Conservation (phyloP, 2,329 filamentous ascomycete species). For the Ophiostoma sp. region DNA sequence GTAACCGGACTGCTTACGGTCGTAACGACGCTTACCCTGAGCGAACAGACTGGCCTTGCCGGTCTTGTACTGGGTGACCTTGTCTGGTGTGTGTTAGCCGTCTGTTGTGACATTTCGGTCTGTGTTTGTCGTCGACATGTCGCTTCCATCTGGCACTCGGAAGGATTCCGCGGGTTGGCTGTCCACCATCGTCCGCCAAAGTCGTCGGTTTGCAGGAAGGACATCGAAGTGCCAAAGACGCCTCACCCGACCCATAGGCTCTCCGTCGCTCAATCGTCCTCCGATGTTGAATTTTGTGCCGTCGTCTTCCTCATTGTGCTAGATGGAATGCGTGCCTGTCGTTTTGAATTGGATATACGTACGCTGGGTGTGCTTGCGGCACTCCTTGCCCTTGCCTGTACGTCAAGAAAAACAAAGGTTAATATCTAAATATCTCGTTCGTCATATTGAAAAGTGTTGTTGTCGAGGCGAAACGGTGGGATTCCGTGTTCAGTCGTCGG, state of each 20-base stretch:
- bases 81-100: slow-evolving; percentile 48
- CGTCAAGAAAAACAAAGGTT: slow-evolving; percentile 22
- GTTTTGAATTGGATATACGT: slow-evolving; percentile 22
- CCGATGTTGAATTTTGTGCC: not conserved
- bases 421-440: slow-evolving; percentile 19
- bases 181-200: not conserved
- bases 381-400: slow-evolving; percentile 76
- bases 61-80: slow-evolving; percentile 78
- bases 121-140: not conserved
- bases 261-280: not conserved
- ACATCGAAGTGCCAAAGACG: too few relatives aligned
- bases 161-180: not conserved
- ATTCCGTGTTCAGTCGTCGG: not conserved
- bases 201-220: not conserved
- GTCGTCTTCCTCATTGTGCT: not conserved
- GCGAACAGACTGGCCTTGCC: slow-evolving; percentile 43
- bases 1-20: slow-evolving; percentile 90
- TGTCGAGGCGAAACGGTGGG: not conserved
- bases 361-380: slow-evolving; percentile 70
- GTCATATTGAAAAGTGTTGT: not conserved
- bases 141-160: not conserved
- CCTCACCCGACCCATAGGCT: not conserved
- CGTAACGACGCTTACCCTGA: slow-evolving; percentile 99
- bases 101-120: not conserved
- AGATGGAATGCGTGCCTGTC: not conserved